Base-by-base conservation (phyloP, 2,329 filamentous ascomycete genomes). In the Pseudogymnoascus sp. region DNA sequence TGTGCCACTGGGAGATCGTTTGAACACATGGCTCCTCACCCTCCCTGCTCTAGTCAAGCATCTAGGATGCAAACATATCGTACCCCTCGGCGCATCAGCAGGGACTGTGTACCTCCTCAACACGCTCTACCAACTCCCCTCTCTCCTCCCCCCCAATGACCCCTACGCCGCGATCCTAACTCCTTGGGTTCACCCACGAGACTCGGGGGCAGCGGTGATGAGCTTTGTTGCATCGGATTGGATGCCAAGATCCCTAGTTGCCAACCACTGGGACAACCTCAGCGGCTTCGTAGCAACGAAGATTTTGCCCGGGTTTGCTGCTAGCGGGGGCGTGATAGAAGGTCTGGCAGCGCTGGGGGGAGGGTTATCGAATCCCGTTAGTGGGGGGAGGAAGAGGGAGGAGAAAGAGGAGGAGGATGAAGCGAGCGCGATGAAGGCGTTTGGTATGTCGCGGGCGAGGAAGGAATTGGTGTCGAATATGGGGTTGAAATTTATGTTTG, bases 91-190 rank as follows among this genome's bases (percentile, higher is more conserved):
- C 21, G 78, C 80, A 62, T 74, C 71, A 25, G 73, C 74, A 0
- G 78, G 79, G 1, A 76, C 76, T 0, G 69, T 79, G 1, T 80
- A 77, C 63, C 64, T 73, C 2, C 67, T 80, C 17, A 80, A 80
- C 62, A 74, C 76, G 4, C 66, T 80, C 13, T 66, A 66, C 35
- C 64, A 70, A 4, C 68, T 70, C 33, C 74, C 71, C 3, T 59
- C 70, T 5, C 65, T 78, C 17, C 69, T 79, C 15, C 65, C 42
- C 15, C 63, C 67, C 68, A 51, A 69, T 63, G 25, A 69, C 67
- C 62, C 66, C 42, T 61, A 69, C 68, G 5, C 77, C 64, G 67
- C 69, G 66, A 42, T 75, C 39, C 66, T 71, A 61, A 15, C 35
- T 2, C 61, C 61, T 10, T 62, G 44, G 44, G 61, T 62, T 1